These are phyloP conservation scores for Begonia peltatifolia DNA, from an alignment of 306 rosid genomes.

Conservation along the genomic window DNA sequence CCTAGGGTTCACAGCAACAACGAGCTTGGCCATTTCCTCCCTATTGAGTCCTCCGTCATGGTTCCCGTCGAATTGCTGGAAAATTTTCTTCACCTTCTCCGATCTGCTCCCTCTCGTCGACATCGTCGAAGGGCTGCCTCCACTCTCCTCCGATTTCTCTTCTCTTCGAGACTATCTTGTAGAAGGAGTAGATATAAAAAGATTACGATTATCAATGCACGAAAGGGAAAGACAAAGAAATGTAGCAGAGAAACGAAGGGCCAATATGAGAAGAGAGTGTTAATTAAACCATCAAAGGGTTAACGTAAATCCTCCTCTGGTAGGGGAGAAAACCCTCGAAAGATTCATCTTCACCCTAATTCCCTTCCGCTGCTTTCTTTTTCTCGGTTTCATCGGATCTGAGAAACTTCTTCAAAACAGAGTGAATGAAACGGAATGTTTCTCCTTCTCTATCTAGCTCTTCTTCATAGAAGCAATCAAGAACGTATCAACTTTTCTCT, in stretches of 20 bases:
- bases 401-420: constrained; percentile 19
- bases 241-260: neutral
- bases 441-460: constrained; percentile 18
- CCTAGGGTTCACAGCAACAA: constrained; percentile 96
- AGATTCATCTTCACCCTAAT: neutral
- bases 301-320: no score
- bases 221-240: neutral
- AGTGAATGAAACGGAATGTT: neutral
- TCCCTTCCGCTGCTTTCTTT: constrained; percentile 18
- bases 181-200: neutral
- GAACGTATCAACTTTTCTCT: neutral
- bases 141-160: neutral
- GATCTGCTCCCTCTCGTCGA: constrained; percentile 96
- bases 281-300: neutral
- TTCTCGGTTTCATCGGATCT: constrained; percentile 14
- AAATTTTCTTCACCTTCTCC: constrained; percentile 87
- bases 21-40: constrained; percentile 89
- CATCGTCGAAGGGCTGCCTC: constrained; percentile 37
- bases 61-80: constrained; percentile 65
- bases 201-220: neutral
- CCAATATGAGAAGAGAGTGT: neutral
- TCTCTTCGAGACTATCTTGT: neutral
- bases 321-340: neutral
- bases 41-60: constrained; percentile 77
- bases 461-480: constrained; percentile 39